Evolutionary conservation across 2,329 filamentous ascomycete species (phyloP).

Genomic region (Xylaria digitata): DNA sequence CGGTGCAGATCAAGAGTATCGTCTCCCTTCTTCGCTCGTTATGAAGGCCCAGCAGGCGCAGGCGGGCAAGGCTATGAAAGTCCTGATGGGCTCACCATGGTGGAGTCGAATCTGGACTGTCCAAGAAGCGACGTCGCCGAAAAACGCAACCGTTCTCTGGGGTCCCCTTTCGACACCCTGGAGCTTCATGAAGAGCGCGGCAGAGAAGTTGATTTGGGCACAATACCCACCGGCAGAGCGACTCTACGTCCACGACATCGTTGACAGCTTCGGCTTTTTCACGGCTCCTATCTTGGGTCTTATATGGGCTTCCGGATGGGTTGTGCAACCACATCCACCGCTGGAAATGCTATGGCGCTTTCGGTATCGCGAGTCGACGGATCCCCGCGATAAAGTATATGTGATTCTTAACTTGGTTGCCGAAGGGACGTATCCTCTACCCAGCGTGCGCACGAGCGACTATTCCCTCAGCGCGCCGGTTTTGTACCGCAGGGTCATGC

Average conservation of each 20-base stretch:
- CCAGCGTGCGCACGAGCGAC: slow-evolving; percentile 32
- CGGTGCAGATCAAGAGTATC: slow-evolving; percentile 6
- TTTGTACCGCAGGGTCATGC: slow-evolving; percentile 35
- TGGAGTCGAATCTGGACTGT: slow-evolving; percentile 40
- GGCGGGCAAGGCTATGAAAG: slow-evolving; percentile 28
- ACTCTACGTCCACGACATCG: slow-evolving; percentile 8
- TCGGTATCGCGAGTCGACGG: slow-evolving; percentile 35
- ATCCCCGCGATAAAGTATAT: slow-evolving; percentile 38
- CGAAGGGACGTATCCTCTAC: slow-evolving; percentile 26
- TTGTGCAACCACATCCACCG: slow-evolving; percentile 13
- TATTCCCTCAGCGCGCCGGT: slow-evolving; percentile 26
- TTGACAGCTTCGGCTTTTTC: slow-evolving; percentile 13
- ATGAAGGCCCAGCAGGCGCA: background rate
- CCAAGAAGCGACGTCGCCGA: slow-evolving; percentile 35
- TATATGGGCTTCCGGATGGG: slow-evolving; percentile 23
- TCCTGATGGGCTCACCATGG: slow-evolving; percentile 26
- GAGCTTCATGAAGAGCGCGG: slow-evolving; percentile 22
- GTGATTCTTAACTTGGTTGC: slow-evolving; percentile 35
- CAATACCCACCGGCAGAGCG: slow-evolving; percentile 9
- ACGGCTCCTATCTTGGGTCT: slow-evolving; percentile 29
- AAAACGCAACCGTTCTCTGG: slow-evolving; percentile 29
- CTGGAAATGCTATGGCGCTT: slow-evolving; percentile 35
- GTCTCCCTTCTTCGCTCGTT: slow-evolving; percentile 18
- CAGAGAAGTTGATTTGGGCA: slow-evolving; percentile 16
- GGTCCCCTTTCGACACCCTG: slow-evolving; percentile 33